phyloP scores from a whole-genome alignment of 805 yeast species.

The Kluyveromyces wickerhamii region DNA sequence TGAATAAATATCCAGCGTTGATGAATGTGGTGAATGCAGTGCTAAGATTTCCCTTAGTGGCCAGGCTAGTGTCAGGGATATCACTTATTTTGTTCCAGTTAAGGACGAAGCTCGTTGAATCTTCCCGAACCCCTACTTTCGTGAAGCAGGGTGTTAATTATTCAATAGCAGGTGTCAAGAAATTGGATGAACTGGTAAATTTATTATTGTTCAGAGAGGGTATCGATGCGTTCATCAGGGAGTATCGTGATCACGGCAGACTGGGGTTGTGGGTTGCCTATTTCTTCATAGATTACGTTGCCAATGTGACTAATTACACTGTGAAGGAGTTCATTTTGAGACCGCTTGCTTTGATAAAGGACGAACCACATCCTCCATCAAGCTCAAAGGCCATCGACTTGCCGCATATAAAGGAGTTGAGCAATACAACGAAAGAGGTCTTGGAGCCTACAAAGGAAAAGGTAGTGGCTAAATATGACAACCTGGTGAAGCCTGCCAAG shows the following conservation, averaged over 20 bases:
- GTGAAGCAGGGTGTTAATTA: slow-evolving; percentile 14
- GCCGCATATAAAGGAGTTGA: slow-evolving; percentile 25
- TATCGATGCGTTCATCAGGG: slow-evolving; percentile 18
- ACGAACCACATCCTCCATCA: neutral
- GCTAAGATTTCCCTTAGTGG: slow-evolving; percentile 15
- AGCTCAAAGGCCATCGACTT: slow-evolving; percentile 10
- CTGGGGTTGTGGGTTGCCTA: slow-evolving; percentile 25
- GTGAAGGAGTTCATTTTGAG: slow-evolving; percentile 23
- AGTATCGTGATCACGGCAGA: slow-evolving; percentile 14
- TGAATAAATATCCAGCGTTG: slow-evolving; percentile 17
- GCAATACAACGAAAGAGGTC: slow-evolving; percentile 21
- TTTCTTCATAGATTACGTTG: slow-evolving; percentile 25
- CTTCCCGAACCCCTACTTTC: slow-evolving; percentile 14
- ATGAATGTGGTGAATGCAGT: slow-evolving; percentile 11
- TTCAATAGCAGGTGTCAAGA: slow-evolving; percentile 8
- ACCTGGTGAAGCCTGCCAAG: slow-evolving; percentile 15
- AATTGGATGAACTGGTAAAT: slow-evolving; percentile 21
- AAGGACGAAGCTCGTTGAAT: slow-evolving; percentile 14
- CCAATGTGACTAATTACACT: slow-evolving; percentile 24
- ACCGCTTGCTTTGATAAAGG: slow-evolving; percentile 19
- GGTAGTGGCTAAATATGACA: slow-evolving; percentile 21
- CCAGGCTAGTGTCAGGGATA: slow-evolving; percentile 14
- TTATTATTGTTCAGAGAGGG: slow-evolving; percentile 26
- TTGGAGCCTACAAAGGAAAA: slow-evolving; percentile 16
- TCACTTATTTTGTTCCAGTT: slow-evolving; percentile 9